Base-by-base conservation (phyloP, 1,284 basidiomycete genomes). In the Xanthoconium separans region DNA sequence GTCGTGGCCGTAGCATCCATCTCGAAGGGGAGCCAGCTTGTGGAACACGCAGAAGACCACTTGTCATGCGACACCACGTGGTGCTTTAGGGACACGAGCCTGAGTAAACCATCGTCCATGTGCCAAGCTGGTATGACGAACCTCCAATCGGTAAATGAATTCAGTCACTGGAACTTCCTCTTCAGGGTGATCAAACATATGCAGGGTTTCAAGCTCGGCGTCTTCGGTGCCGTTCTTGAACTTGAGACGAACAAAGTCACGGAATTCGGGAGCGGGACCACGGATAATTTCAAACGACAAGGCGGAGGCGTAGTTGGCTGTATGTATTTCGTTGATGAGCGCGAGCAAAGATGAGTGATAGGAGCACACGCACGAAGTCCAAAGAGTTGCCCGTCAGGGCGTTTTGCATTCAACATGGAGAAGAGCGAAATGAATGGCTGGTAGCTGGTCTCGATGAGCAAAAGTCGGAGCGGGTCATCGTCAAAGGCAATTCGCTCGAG, bases 401-500 rank as follows among this genome's bases (percentile, higher is more conserved):
- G 70, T 47, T 74, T 63, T 53, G 83, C 73, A 33, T 83, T 82
- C 34, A 88, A 82, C 75, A 91, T 84, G 66, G 85, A 82, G 79
- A 93, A 87, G 63, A 94, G 78, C 20, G 89, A 91, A 62, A 93
- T 83, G 79, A 94, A 90, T 11, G 92, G 87, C 70, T 93, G 91
- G 76, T 94, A 94, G 56, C 89, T 88, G 16, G 85, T 85, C 68
- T 89, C 78, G 55, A 89, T 73, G 56, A 92, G 76, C 65, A 87
- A 76, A 65, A 93, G 76, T 63, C 91, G 85, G 53, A 94, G 82
- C 29, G 86, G 84, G 70, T 90, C 86, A 48, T 81, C 83, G 58
- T 85, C 82, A 75, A 89, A 92, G 27, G 85, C 80, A 65, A 95
- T 85, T 56, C 83, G 83, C 65, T 88, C 80, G 50, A 95, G 78